Conservation (phyloP, 176 grass and related monocot species). For the Oryza brachyantha region DNA sequence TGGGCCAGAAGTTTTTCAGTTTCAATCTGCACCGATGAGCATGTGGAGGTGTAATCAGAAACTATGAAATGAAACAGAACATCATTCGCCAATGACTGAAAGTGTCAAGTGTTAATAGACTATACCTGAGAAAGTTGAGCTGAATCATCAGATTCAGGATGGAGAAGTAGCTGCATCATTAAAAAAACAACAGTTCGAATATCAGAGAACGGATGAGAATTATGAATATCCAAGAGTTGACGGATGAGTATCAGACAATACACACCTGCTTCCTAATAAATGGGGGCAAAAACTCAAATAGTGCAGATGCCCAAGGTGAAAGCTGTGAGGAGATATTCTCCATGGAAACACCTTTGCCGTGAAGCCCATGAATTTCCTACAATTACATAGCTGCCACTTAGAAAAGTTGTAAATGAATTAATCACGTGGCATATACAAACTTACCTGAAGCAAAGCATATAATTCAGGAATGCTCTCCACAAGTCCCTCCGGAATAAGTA, state of each 20-base stretch:
- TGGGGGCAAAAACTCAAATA: conserved; percentile 93
- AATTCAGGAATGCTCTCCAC: conserved; percentile 98
- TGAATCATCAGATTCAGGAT: conserved; percentile 94
- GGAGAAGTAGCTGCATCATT: conserved; percentile 76
- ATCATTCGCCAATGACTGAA: not conserved
- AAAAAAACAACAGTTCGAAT: conserved; percentile 16
- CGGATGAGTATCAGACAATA: conserved; percentile 20
- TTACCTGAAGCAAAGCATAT: conserved; percentile 92
- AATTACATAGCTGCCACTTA: conserved; percentile 19
- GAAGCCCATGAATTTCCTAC: conserved; percentile 97
- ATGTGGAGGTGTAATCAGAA: conserved; percentile 9
- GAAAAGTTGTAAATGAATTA: conserved; percentile 17
- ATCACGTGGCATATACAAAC: not conserved
- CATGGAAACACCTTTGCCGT: conserved; percentile 73
- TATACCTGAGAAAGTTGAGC: conserved; percentile 97
- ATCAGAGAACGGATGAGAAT: conserved; percentile 12
- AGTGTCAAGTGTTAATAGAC: conserved; percentile 14
- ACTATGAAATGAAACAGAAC: conserved; percentile 16
- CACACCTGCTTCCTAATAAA: conserved; percentile 95
- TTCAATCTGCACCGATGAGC: conserved; percentile 70
- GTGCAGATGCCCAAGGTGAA: conserved; percentile 98
- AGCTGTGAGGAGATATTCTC: conserved; percentile 94
- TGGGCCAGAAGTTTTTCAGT: conserved; percentile 98
- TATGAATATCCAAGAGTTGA: not conserved
- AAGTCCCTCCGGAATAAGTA: conserved; percentile 98